Evolutionary conservation across 768 basidiomycete species (phyloP).

Genomic region (Suillus americanus): DNA sequence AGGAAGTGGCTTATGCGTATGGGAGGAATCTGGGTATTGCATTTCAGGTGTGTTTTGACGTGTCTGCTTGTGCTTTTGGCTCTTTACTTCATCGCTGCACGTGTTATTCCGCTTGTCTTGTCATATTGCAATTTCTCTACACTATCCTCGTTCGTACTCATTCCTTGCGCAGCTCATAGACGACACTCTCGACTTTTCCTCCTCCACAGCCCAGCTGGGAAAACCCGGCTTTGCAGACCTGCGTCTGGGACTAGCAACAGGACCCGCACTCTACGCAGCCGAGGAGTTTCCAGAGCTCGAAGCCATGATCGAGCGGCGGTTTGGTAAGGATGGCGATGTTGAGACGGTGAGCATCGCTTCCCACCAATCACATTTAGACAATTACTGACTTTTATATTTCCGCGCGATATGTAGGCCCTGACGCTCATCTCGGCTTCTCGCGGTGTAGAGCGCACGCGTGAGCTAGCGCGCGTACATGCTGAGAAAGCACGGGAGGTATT

Average conservation of each 20-base stretch:
- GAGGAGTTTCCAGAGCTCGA: conserved; percentile 79
- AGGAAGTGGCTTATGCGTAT: conserved; percentile 89
- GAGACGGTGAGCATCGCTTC: conserved; percentile 55
- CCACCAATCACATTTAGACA: not conserved
- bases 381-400: not conserved
- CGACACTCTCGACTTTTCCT: conserved; percentile 91
- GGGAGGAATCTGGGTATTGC: conserved; percentile 90
- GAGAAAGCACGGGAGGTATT: conserved; percentile 74
- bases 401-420: conserved; percentile 48
- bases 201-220: conserved; percentile 69
- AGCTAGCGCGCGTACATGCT: conserved; percentile 75
- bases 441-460: conserved; percentile 78
- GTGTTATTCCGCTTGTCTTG: not conserved
- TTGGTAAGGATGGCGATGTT: conserved; percentile 75
- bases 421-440: conserved; percentile 61
- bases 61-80: not conserved
- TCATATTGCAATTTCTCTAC: not conserved
- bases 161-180: conserved; percentile 73
- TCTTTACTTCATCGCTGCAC: not conserved
- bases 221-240: conserved; percentile 86
- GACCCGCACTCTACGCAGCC: conserved; percentile 82
- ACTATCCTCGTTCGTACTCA: not conserved
- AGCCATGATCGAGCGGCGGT: conserved; percentile 77
- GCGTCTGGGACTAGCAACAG: conserved; percentile 81
- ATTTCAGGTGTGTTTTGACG: conserved; percentile 71